A percentile compares a stretch with the other conserved stretches of the same genome.
Evolutionary conservation across 148 eudicot species (phyloP).

Genomic region (Heliosperma pusillum): DNA sequence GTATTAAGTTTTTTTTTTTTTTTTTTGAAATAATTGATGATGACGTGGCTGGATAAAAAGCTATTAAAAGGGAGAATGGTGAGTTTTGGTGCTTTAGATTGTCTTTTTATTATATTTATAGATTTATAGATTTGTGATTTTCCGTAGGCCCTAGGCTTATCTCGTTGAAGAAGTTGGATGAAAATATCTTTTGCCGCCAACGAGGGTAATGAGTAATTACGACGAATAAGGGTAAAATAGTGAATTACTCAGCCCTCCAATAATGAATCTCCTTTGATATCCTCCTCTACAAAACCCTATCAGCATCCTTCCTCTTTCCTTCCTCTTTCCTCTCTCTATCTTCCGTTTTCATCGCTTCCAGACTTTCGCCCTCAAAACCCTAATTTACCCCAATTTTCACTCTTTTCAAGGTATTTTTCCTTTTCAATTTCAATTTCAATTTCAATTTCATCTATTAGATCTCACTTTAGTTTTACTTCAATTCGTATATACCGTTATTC

Average conservation of each 20-base stretch:
- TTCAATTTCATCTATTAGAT: background rate
- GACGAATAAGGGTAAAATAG: background rate
- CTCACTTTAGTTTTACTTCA: background rate
- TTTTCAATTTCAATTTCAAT: background rate
- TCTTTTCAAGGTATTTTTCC: conserved; percentile 3
- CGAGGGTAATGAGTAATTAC: background rate
- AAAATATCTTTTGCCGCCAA: conserved; percentile 4
- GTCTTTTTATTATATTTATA: too few species aligned
- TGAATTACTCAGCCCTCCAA: background rate
- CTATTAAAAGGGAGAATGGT: too few species aligned
- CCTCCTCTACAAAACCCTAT: conserved; percentile 1
- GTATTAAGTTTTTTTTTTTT: too few species aligned
- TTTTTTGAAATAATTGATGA: too few species aligned
- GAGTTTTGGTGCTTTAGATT: too few species aligned
- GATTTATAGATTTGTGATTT: too few species aligned
- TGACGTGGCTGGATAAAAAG: too few species aligned
- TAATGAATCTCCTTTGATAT: background rate
- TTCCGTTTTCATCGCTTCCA: background rate
- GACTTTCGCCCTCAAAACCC: conserved; percentile 1
- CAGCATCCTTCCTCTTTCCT: background rate
- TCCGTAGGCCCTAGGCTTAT: too few species aligned
- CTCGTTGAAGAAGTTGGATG: too few species aligned
- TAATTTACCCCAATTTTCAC: background rate
- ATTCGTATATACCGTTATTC: background rate
- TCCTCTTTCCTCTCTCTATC: background rate